These are phyloP conservation scores for Talaromyces sp. DNA, from an alignment of 2,329 filamentous ascomycete genomes.

Conservation along the genomic window DNA sequence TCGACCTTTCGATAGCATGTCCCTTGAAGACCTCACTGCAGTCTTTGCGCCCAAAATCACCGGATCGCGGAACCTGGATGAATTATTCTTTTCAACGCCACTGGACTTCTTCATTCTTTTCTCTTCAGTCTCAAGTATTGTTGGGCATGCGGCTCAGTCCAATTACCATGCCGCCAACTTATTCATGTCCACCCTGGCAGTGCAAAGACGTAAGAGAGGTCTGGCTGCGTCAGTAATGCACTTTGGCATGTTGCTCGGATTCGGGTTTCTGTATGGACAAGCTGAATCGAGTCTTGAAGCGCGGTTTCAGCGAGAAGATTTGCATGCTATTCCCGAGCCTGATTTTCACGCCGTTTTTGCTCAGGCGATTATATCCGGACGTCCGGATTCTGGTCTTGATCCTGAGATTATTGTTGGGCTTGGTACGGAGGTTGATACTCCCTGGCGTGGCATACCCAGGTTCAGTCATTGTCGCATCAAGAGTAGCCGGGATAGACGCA, in stretches of 20 bases:
- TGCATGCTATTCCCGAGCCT: constrained; percentile 37
- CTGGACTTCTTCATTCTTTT: constrained; percentile 39
- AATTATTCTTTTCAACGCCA: constrained; percentile 17
- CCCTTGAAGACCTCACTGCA: constrained; percentile 25
- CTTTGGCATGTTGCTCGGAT: constrained; percentile 26
- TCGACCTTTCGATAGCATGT: constrained; percentile 29
- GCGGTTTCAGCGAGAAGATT: background rate
- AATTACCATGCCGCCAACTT: constrained; percentile 27
- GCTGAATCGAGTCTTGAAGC: constrained; percentile 2
- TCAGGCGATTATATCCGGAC: constrained; percentile 46
- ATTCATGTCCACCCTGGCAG: constrained; percentile 19
- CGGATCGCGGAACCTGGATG: constrained; percentile 26
- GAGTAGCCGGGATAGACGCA: background rate
- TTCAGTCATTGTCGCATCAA: background rate
- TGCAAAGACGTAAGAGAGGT: constrained; percentile 12
- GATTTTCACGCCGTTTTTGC: constrained; percentile 51
- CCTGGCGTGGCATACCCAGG: background rate
- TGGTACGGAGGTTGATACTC: background rate
- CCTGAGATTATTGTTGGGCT: constrained; percentile 20
- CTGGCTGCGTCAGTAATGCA: constrained; percentile 22
- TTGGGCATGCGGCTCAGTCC: constrained; percentile 34
- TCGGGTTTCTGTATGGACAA: constrained; percentile 20
- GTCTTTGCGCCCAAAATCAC: constrained; percentile 37
- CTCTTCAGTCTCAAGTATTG: constrained; percentile 26
- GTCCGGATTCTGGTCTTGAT: constrained; percentile 19